Conservation (phyloP, 2,329 filamentous ascomycete species). For the Fusarium sp. region DNA sequence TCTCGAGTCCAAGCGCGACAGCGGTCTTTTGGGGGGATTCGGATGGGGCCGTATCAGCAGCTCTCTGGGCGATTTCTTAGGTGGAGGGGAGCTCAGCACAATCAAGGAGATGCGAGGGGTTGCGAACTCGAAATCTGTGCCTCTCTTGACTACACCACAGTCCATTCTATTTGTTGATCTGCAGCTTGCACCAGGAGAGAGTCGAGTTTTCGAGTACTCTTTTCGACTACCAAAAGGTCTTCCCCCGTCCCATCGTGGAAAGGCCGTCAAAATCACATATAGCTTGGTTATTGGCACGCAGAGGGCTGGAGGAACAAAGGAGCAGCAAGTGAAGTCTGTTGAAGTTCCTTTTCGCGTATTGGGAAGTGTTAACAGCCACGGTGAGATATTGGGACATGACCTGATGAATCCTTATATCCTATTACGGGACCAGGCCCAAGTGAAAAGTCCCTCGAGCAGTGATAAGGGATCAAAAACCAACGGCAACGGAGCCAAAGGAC, state of each 20-base stretch:
- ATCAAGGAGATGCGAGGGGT: constrained; percentile 95
- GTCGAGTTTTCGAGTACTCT: constrained; percentile 84
- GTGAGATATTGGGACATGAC: constrained; percentile 91
- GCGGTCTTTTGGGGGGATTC: constrained; percentile 82
- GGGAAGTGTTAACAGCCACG: constrained; percentile 88
- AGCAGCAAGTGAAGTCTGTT: constrained; percentile 88
- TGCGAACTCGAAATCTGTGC: constrained; percentile 86
- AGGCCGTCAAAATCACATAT: constrained; percentile 94
- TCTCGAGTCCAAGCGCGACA: constrained; percentile 79
- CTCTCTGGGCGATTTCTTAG: constrained; percentile 88
- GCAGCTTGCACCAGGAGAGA: constrained; percentile 86
- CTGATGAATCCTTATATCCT: constrained; percentile 94
- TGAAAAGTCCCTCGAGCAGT: constrained; percentile 56
- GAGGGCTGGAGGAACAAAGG: constrained; percentile 78
- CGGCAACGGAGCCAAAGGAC: constrained; percentile 43
- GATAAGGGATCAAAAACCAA: constrained; percentile 42
- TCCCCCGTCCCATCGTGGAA: constrained; percentile 90
- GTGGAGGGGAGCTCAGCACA: constrained; percentile 86
- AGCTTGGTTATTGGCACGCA: constrained; percentile 93
- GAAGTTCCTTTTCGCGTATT: constrained; percentile 93
- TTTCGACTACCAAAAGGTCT: constrained; percentile 88
- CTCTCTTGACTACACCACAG: constrained; percentile 92
- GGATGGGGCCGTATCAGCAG: constrained; percentile 90
- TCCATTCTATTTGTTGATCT: constrained; percentile 96
- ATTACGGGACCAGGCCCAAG: constrained; percentile 81